Evolutionary conservation across 1,284 basidiomycete genomes (phyloP).

Genomic region (Malassezia cuniculi): DNA sequence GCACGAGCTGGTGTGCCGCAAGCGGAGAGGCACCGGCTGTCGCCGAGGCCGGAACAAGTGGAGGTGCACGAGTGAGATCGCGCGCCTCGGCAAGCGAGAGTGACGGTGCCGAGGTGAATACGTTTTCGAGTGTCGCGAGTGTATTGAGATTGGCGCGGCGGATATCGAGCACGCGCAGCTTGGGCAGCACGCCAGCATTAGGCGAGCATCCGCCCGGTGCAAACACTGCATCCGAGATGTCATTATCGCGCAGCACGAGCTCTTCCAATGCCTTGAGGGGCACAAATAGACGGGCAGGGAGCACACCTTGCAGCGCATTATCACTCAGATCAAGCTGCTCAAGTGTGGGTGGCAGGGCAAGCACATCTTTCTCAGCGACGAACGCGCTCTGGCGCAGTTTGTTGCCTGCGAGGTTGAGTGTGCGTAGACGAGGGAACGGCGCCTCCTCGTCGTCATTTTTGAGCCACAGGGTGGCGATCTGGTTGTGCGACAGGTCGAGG

Average conservation of each 20-base stretch:
- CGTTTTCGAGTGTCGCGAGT: constrained; percentile 19
- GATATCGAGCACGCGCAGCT: constrained; percentile 22
- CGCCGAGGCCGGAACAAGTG: background rate
- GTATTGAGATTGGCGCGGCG: constrained; percentile 30
- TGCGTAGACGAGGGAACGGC: constrained; percentile 20
- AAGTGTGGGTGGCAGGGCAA: constrained; percentile 21
- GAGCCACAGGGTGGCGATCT: constrained; percentile 26
- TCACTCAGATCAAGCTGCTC: constrained; percentile 22
- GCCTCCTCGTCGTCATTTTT: constrained; percentile 6
- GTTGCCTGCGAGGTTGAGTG: constrained; percentile 29
- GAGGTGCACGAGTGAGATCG: background rate
- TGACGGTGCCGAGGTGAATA: constrained; percentile 21
- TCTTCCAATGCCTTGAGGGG: constrained; percentile 16
- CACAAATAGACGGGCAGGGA: constrained; percentile 17
- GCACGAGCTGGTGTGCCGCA: constrained; percentile 21
- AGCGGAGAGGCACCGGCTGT: constrained; percentile 1
- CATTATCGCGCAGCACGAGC: constrained; percentile 28
- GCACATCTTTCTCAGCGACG: background rate
- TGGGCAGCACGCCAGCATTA: constrained; percentile 1
- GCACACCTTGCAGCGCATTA: constrained; percentile 29
- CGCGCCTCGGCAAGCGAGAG: constrained; percentile 6
- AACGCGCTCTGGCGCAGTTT: constrained; percentile 23
- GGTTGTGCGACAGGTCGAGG: constrained; percentile 37
- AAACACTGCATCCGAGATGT: constrained; percentile 30
- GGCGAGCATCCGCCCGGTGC: background rate